Evolutionary conservation across 2,329 filamentous ascomycete species (phyloP).

Genomic region (Ascomycota sp.): DNA sequence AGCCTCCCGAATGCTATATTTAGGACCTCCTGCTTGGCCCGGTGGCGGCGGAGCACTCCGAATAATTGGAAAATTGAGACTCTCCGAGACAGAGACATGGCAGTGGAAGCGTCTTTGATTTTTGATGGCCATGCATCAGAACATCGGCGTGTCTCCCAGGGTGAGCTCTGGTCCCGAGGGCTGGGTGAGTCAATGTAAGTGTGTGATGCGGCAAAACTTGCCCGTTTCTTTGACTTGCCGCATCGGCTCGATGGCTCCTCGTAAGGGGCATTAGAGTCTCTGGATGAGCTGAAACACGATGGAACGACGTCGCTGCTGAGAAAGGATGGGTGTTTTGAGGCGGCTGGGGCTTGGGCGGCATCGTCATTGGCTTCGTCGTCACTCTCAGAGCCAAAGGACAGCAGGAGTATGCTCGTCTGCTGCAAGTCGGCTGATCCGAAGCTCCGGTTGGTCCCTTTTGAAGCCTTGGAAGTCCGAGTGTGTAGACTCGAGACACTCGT

Average conservation of each 20-base stretch:
- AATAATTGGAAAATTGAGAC: slow-evolving; percentile 21
- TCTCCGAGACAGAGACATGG: slow-evolving; percentile 6
- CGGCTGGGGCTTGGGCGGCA: no score
- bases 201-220: slow-evolving; percentile 18
- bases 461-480: slow-evolving; percentile 32
- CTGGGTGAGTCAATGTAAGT: slow-evolving; percentile 19
- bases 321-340: neutral
- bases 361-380: slow-evolving; percentile 9
- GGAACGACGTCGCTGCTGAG: neutral
- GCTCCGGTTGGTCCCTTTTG: slow-evolving; percentile 24
- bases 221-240: slow-evolving; percentile 11
- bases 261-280: no score
- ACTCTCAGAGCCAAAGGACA: slow-evolving; percentile 38
- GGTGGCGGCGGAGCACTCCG: slow-evolving; percentile 13
- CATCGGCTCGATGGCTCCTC: no score
- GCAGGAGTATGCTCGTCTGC: slow-evolving; percentile 32
- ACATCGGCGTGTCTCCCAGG: no score
- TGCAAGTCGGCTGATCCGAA: slow-evolving; percentile 29
- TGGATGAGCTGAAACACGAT: neutral
- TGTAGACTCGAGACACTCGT: slow-evolving; percentile 34
- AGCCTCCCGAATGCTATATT: slow-evolving; percentile 17
- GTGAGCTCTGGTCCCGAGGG: neutral
- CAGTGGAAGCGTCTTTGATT: neutral
- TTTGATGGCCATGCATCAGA: neutral
- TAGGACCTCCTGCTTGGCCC: slow-evolving; percentile 12